Evolutionary conservation across 129 eudicot genomes (phyloP).

Genomic region (Flaveria bidentis): DNA sequence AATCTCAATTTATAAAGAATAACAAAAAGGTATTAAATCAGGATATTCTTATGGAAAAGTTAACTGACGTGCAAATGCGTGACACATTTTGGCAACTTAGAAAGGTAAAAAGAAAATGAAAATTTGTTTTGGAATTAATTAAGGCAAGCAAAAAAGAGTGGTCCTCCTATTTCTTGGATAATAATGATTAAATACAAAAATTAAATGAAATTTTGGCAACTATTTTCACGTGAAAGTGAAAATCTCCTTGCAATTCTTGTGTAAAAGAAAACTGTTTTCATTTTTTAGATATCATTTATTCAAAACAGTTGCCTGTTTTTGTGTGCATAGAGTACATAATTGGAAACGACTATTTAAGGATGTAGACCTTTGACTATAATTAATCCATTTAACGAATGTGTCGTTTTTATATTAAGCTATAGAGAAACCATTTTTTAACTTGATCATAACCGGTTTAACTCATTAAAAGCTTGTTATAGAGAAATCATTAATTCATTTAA

Average conservation of each 20-base stretch:
- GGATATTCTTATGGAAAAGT: constrained; percentile 25
- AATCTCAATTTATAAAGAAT: background rate
- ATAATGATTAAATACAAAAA: constrained; percentile 11
- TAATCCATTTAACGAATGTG: no score
- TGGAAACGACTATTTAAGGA: no score
- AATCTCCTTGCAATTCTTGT: no score
- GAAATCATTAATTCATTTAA: no score
- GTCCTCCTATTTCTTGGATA: constrained; percentile 23
- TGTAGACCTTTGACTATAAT: no score
- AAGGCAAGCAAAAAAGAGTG: constrained; percentile 21
- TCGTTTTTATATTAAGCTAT: no score
- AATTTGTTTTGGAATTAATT: constrained; percentile 21
- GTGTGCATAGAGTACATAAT: constrained; percentile 4
- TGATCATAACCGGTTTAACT: no score
- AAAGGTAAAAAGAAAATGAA: constrained; percentile 20
- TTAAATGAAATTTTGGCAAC: constrained; percentile 19
- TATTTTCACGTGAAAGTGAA: constrained; percentile 35
- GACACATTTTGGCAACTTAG: constrained; percentile 21
- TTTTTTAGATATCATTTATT: background rate
- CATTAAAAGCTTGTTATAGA: no score
- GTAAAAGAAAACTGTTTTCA: constrained; percentile 1
- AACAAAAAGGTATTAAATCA: background rate
- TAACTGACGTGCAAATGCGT: constrained; percentile 19
- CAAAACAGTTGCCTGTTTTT: background rate
- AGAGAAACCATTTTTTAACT: no score